Evolutionary conservation across 495 filamentous ascomycete genomes (phyloP).

Genomic region (Penicillium mononematosum): DNA sequence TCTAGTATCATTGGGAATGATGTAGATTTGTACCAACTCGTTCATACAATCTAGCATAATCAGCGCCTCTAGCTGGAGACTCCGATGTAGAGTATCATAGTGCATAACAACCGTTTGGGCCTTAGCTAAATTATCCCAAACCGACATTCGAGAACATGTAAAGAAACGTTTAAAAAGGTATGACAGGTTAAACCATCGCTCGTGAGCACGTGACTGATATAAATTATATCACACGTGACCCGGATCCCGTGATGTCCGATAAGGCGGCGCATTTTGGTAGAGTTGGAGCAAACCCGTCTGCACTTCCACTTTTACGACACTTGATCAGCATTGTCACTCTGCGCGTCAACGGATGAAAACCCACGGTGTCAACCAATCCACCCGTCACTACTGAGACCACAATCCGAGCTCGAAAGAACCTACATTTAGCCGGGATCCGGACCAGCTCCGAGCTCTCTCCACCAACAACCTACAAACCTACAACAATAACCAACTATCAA

Average conservation of each 20-base stretch:
- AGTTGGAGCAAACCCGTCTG: neutral
- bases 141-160: neutral
- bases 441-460: neutral
- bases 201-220: constrained; percentile 16
- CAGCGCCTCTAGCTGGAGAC: neutral
- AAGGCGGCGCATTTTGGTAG: constrained; percentile 5
- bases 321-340: neutral
- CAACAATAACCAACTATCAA: neutral
- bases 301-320: neutral
- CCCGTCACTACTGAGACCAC: neutral
- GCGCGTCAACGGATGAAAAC: neutral
- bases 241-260: constrained; percentile 1
- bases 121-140: neutral
- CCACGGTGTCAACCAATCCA: neutral
- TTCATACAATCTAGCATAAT: neutral
- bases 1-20: too few relatives aligned
- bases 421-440: neutral
- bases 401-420: neutral
- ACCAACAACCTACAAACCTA: neutral
- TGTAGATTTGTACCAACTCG: too few relatives aligned
- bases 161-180: too few relatives aligned
- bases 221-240: constrained; percentile 3
- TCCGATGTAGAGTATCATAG: neutral
- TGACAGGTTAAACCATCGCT: too few relatives aligned
- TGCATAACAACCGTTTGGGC: neutral